Conservation (phyloP, 257 asterid species). For the Pogostemon cablin region DNA sequence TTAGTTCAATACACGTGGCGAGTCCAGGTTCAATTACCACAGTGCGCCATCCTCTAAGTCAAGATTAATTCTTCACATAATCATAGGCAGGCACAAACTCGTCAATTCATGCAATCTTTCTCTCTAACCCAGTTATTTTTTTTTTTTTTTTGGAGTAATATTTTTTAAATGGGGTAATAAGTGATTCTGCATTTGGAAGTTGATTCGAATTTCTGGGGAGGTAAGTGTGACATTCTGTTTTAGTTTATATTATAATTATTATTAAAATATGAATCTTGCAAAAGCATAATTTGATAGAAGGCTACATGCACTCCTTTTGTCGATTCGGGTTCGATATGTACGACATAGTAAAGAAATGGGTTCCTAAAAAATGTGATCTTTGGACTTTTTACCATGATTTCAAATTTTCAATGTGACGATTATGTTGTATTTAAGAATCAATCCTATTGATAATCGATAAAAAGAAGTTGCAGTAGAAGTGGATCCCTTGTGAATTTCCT, state of each 20-base stretch:
- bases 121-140: not conserved
- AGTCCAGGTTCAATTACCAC: slow-evolving; percentile 16
- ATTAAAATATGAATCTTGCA: not conserved
- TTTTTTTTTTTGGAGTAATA: not conserved
- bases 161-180: not conserved
- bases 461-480: not conserved
- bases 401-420: not conserved
- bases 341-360: not conserved
- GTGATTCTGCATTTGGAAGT: slow-evolving; percentile 8
- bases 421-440: not conserved
- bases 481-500: not conserved
- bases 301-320: slow-evolving; percentile 15
- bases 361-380: not conserved
- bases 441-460: not conserved
- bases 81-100: slow-evolving; percentile 6
- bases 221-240: not conserved
- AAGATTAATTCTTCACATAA: not conserved
- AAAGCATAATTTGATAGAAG: not conserved
- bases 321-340: not conserved
- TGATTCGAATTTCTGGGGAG: slow-evolving; percentile 1
- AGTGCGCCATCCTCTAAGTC: not conserved
- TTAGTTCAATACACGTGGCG: slow-evolving; percentile 24
- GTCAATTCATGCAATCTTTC: slow-evolving; percentile 5
- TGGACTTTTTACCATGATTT: not conserved
- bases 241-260: not conserved